phyloP scores from a whole-genome alignment of 2,329 filamentous ascomycete species.

The Stenocarpella maydis region DNA sequence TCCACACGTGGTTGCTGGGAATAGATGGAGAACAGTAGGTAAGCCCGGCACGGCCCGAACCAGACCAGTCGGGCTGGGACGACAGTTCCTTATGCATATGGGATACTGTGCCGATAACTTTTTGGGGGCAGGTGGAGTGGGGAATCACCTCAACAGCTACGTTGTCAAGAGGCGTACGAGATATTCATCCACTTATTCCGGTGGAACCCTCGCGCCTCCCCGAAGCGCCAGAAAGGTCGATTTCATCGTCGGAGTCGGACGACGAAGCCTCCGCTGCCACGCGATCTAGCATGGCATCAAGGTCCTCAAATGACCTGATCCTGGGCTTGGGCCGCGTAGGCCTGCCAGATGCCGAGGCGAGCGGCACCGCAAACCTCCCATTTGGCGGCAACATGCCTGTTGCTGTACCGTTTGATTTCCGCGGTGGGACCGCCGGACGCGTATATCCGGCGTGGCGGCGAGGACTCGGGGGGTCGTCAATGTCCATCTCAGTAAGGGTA shows the following conservation, averaged over 20 bases:
- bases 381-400: constrained; percentile 39
- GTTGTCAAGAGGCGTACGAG: not conserved
- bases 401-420: constrained; percentile 52
- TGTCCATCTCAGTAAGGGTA: constrained; percentile 56
- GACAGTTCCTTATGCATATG: not conserved
- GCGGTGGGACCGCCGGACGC: constrained; percentile 48
- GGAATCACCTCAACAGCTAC: not conserved
- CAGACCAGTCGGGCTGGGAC: not conserved
- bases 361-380: constrained; percentile 53
- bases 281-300: constrained; percentile 65
- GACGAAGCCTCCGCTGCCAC: constrained; percentile 59
- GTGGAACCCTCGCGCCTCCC: constrained; percentile 38
- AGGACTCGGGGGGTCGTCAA: constrained; percentile 49
- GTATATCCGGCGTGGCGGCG: constrained; percentile 40
- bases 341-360: constrained; percentile 58
- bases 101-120: not conserved
- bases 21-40: not conserved
- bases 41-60: constrained; percentile 7
- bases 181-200: constrained; percentile 11
- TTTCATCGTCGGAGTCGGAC: constrained; percentile 67
- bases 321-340: constrained; percentile 50
- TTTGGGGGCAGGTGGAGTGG: not conserved
- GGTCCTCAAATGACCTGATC: constrained; percentile 60
- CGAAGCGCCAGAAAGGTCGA: constrained; percentile 53
- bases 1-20: not conserved